Base-by-base conservation (phyloP, 2,329 filamentous ascomycete genomes). In the Thermomyces lanuginosus region DNA sequence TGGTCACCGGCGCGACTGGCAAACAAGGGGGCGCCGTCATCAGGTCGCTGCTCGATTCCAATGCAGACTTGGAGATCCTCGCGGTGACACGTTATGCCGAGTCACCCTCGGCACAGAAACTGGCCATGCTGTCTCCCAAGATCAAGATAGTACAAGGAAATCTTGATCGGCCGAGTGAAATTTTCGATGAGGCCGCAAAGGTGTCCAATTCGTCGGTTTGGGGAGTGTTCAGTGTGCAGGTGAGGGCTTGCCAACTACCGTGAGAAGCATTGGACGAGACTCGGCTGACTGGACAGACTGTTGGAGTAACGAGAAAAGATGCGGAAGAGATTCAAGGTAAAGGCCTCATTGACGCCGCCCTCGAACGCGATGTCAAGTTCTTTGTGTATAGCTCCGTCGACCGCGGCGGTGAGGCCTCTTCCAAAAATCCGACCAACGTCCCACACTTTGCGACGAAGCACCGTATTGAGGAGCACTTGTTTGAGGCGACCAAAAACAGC, bases 371-470 rank as follows among this genome's bases (percentile, higher is more conserved):
- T 8, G 65, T 76, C 20, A 53, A 60, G 32, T 63, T 70, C 40
- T 72, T 77, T 37, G 62, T 78, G 22, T 77, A 75, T 49, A 65
- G 60, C 16, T 68, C 62, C 27, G 68, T 75, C 14, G 73, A 77
- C 35, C 67, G 73, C 20, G 69, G 70, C 22, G 69, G 71, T 23
- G 60, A 66, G 20, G 48, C 11, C 9, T 58, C 56, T 4, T 63
- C 59, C 24, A 60, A 63, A 39, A 57, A 60, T 4, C 53, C 60
- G 0, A 75, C 71, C 0, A 41, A 56, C 0, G 58, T 76, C 24
- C 66, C 68, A 0, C 71, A 78, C 45, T 78, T 78, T 44, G 58
- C 59, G 31, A 58, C 48, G 38, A 78, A 78, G 44, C 60, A 68
- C 37, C 46, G 61, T 7, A 70, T 77, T 38, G 74, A 78, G 49